phyloP scores from a whole-genome alignment of 495 filamentous ascomycete species.

The Lophiotrema nucula region DNA sequence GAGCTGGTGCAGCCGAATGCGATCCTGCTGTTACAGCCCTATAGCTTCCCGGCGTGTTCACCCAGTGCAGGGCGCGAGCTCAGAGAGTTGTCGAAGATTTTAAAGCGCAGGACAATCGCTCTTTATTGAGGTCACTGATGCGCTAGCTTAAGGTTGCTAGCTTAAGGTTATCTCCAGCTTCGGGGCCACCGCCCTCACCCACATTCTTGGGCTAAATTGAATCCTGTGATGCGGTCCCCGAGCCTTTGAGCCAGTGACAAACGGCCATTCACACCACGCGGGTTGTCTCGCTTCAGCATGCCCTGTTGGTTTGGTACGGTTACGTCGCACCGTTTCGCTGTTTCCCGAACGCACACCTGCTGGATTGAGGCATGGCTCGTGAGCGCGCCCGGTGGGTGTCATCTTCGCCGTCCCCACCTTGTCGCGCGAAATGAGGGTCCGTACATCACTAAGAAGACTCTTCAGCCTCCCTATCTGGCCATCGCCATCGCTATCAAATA shows the following conservation, averaged over 20 bases:
- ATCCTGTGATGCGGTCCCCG: background rate
- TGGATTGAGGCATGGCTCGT: background rate
- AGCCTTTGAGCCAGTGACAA: constrained; percentile 1
- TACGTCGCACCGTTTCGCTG: background rate
- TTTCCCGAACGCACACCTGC: constrained; percentile 5
- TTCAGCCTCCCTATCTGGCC: background rate
- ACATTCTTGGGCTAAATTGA: too few relatives aligned
- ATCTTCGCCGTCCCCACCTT: background rate
- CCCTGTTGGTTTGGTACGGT: too few relatives aligned
- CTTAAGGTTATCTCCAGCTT: too few relatives aligned
- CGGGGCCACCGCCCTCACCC: background rate
- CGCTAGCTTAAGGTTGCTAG: too few relatives aligned
- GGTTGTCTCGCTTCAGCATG: too few relatives aligned
- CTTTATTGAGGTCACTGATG: background rate
- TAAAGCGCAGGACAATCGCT: too few relatives aligned
- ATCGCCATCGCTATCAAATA: background rate
- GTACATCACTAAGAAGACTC: background rate
- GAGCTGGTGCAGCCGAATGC: background rate
- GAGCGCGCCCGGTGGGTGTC: background rate
- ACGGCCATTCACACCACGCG: constrained; percentile 1
- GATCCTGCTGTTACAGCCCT: background rate
- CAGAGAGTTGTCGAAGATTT: background rate
- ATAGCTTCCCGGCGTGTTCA: background rate
- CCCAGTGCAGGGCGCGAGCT: background rate
- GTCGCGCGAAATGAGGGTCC: background rate